phyloP scores from a whole-genome alignment of 495 filamentous ascomycete genomes.

The Aspergillus kassunensis region DNA sequence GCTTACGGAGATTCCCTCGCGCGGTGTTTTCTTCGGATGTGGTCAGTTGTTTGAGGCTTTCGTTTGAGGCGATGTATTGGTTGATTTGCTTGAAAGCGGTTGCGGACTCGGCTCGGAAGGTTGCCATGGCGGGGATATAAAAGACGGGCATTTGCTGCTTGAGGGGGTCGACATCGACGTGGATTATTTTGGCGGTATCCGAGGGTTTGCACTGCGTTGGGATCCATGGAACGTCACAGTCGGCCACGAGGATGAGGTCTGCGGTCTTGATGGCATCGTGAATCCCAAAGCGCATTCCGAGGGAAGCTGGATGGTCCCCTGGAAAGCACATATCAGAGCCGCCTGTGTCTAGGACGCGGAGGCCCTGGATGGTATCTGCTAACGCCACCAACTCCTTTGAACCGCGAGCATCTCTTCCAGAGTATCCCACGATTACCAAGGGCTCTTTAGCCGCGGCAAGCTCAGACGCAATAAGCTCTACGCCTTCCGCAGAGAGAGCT shows the following conservation, averaged over 20 bases:
- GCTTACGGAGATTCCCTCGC: slow-evolving; percentile 54
- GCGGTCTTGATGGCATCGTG: slow-evolving; percentile 72
- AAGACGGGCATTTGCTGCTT: slow-evolving; percentile 85
- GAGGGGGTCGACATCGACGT: slow-evolving; percentile 81
- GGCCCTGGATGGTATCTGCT: slow-evolving; percentile 70
- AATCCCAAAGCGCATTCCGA: slow-evolving; percentile 73
- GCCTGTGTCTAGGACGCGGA: slow-evolving; percentile 83
- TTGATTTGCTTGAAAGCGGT: slow-evolving; percentile 71
- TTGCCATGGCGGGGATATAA: slow-evolving; percentile 68
- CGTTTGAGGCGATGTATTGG: slow-evolving; percentile 48
- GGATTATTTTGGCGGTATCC: slow-evolving; percentile 61
- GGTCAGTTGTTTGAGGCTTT: slow-evolving; percentile 41
- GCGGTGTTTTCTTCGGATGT: slow-evolving; percentile 39
- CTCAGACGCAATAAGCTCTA: slow-evolving; percentile 64
- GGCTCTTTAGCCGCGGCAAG: slow-evolving; percentile 72
- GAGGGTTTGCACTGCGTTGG: slow-evolving; percentile 56
- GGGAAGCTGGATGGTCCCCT: slow-evolving; percentile 65
- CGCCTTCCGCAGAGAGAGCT: slow-evolving; percentile 63
- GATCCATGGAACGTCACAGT: slow-evolving; percentile 81
- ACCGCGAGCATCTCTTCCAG: slow-evolving; percentile 67
- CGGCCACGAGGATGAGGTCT: slow-evolving; percentile 80
- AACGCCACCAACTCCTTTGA: slow-evolving; percentile 71
- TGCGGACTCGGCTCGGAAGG: slow-evolving; percentile 72
- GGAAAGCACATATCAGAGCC: slow-evolving; percentile 97
- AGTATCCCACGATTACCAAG: slow-evolving; percentile 78